A percentile compares a stretch with the other conserved stretches of the same genome.
These are phyloP conservation scores for Pezicula neosporulosa DNA, from an alignment of 2,329 filamentous ascomycete species.

Conservation along the genomic window DNA sequence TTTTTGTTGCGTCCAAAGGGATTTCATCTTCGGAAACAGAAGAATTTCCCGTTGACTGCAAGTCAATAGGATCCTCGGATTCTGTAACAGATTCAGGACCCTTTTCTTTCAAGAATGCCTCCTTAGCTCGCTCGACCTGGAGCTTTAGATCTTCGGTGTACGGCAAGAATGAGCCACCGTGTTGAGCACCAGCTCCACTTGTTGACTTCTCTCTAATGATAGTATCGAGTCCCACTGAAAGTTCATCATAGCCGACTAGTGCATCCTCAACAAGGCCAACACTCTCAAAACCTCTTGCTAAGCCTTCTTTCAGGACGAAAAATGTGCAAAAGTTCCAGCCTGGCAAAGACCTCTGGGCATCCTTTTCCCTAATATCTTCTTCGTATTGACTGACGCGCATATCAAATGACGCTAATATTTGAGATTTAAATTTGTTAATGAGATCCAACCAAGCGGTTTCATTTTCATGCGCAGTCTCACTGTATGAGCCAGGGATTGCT, in stretches of 20 bases:
- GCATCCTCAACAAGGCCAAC: constrained; percentile 95
- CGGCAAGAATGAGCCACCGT: constrained; percentile 68
- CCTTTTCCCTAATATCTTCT: constrained; percentile 93
- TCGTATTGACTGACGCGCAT: constrained; percentile 90
- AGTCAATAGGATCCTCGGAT: constrained; percentile 41
- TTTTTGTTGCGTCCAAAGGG: constrained; percentile 61
- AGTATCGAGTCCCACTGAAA: constrained; percentile 81
- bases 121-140: constrained; percentile 49
- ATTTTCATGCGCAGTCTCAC: constrained; percentile 72
- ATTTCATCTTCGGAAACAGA: constrained; percentile 46
- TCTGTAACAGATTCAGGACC: constrained; percentile 31
- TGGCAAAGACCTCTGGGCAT: constrained; percentile 78
- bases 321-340: constrained; percentile 99
- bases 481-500: constrained; percentile 59
- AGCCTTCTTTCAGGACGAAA: constrained; percentile 93
- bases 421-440: constrained; percentile 78
- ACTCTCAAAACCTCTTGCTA: constrained; percentile 92
- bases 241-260: constrained; percentile 89
- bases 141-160: constrained; percentile 72
- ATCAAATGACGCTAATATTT: constrained; percentile 89
- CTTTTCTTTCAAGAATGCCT: constrained; percentile 33
- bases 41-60: constrained; percentile 41
- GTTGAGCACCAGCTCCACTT: constrained; percentile 56
- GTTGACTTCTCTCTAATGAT: constrained; percentile 71
- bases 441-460: constrained; percentile 82